Evolutionary conservation across 345 rosid species (phyloP).

Genomic region (Rhodamnia rubescens): DNA sequence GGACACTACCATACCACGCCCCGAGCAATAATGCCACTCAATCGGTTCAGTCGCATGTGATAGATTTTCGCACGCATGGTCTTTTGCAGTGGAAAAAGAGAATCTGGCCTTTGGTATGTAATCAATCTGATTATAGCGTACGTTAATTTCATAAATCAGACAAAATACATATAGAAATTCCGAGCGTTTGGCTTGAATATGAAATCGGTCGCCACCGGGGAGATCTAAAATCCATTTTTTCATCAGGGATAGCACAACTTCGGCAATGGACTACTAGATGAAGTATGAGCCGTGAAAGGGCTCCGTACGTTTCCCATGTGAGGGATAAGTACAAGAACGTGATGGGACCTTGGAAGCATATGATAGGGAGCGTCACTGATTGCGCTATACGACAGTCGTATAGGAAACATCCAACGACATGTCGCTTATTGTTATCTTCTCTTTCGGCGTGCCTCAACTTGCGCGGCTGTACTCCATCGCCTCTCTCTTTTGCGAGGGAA

Average conservation of each 20-base stretch:
- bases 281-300: not conserved
- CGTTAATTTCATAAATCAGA: not conserved
- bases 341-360: not conserved
- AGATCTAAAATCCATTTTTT: not conserved
- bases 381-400: not conserved
- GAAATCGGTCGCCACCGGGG: not conserved
- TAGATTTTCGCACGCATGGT: not conserved
- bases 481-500: not conserved
- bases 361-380: not conserved
- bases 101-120: not conserved
- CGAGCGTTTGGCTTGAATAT: not conserved
- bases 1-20: not conserved
- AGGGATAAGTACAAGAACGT: not conserved
- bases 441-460: not conserved
- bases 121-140: not conserved
- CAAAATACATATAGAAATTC: accelerated
- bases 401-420: not conserved
- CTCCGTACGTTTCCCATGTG: not conserved
- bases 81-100: not conserved
- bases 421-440: not conserved
- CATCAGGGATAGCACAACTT: not conserved
- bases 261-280: not conserved
- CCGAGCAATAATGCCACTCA: not conserved
- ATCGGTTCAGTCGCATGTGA: not conserved
- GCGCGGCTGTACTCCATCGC: not conserved